Base-by-base conservation (phyloP, 1,139 yeast species). In the Diutina pseudorugosa region DNA sequence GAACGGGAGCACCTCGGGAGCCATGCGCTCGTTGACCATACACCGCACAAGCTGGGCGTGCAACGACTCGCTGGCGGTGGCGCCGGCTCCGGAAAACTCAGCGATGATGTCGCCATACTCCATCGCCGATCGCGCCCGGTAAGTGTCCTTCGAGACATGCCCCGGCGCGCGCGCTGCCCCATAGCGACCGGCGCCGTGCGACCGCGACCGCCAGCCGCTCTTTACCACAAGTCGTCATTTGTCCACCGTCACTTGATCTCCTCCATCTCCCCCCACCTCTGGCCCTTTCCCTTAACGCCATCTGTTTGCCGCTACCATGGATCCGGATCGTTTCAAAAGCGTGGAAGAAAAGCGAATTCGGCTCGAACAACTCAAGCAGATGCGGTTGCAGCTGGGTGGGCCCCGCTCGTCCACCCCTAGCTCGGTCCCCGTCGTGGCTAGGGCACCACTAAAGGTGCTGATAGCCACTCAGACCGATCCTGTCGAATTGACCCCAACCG, bases 21-120 rank as follows among this genome's bases (percentile, higher is more conserved):
- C 75, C 76, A 82, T 81, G 54, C 96, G 73, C 64, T 93, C 98
- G 53, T 85, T 79, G 43, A 86, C 67, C 97, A 96, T 91, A 2
- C 82, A 80, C 41, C 73, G 75, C n/a, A 79, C 72, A 45, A 90
- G 69, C 44, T 66, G 67, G 43, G 68, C 62, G 55, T 65, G 71
- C 60, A 66, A 11, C 6, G 40, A 45, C 18, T 45, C 49, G 21
- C 9, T 27, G 27, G 11, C 12, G 9, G n/a, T 12, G 40, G 49
- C 18, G 27, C 40, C 49, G 18, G 49, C 41, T 14, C 49, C 49
- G 12, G 21, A n/a, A 16, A 45, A 45, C 36, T 45, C 49, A 18
- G 27, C 27, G 40, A 45, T 45, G 49, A 45, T 45, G 21, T 45
- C 49, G 27, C 27, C 49, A 18, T 21, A 45, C 23, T 45, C 49